Evolutionary conservation across 345 rosid species (phyloP).

Genomic region (Euclidium syriacum): DNA sequence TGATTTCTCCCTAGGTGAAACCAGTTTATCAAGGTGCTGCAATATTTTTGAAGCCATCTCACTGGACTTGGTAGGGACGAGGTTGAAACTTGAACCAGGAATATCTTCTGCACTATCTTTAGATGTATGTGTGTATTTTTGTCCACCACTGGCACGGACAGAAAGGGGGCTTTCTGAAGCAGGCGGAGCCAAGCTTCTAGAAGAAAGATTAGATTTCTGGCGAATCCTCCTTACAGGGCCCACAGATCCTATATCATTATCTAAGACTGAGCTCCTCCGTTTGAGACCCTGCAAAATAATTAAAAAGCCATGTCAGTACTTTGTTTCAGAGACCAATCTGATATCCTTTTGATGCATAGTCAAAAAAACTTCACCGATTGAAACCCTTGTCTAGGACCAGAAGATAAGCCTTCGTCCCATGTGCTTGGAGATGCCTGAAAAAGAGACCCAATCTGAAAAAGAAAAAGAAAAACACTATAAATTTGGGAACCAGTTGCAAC

Average conservation of each 20-base stretch:
- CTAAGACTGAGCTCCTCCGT: constrained; percentile 71
- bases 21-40: constrained; percentile 61
- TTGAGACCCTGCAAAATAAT: constrained; percentile 54
- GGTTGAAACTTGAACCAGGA: constrained; percentile 39
- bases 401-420: constrained; percentile 41
- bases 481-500: not conserved
- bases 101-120: constrained; percentile 35
- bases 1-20: constrained; percentile 59
- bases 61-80: constrained; percentile 72
- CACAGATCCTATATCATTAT: constrained; percentile 65
- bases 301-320: not conserved
- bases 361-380: constrained; percentile 13
- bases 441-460: constrained; percentile 40
- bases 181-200: constrained; percentile 41
- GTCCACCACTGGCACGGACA: constrained; percentile 33
- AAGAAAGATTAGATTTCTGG: constrained; percentile 67
- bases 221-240: constrained; percentile 92
- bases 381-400: constrained; percentile 64
- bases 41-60: constrained; percentile 80
- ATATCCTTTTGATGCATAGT: not conserved
- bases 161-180: constrained; percentile 33
- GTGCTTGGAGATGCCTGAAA: constrained; percentile 39
- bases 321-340: not conserved
- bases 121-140: constrained; percentile 18
- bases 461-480: not conserved